Evolutionary conservation across 1,284 basidiomycete genomes (phyloP), one percentile per base, ranked within the genome.

Genomic region (Schizophyllum amplum): DNA sequence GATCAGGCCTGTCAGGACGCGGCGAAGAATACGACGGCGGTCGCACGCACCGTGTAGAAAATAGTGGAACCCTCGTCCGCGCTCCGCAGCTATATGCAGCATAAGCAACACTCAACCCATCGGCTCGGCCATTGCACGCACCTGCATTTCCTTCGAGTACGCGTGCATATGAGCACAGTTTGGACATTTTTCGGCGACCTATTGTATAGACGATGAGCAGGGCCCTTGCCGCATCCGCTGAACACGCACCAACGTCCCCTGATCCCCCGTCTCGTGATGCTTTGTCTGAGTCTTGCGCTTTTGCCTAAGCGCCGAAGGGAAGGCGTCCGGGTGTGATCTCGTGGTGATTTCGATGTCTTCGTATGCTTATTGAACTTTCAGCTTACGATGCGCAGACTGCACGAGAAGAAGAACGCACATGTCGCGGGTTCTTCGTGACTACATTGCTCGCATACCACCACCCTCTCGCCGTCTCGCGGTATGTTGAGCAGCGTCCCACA

Each of bases 131-230:
- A 42, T 26, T 59, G 68, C n/a, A 67, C 78, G 51, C 62, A 84
- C 87, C 80, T 90, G 89, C 69, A 83, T 81, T 65, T 90, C 87
- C 68, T 87, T 86, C 55, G 86, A 88, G 64, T 81, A 90, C 23
- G 89, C 88, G 64, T 87, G 86, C 63, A 84, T 75, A 71, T 93
- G 83, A 47, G 92, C 92, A 67, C 96, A 99, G 54, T 83, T 82
- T 0, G 93, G 93, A 68, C 97, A 99, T 71, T 89, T 90, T 71
- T 98, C 96, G 55, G 90, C 86, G 42, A 94, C 91, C 90, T 97
- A 66, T 15, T 52, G 47, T 51, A 50, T 13, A 20, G 15, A 24
- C 15, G 48, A 15, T 22, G 22, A 20, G 20, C 21, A 50, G 13
- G 13, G 48, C 20, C 24, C 5, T 21, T 13, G 4, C 3, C 33